These are phyloP conservation scores for Lantana camara DNA, from an alignment of 257 asterid genomes.

Conservation along the genomic window DNA sequence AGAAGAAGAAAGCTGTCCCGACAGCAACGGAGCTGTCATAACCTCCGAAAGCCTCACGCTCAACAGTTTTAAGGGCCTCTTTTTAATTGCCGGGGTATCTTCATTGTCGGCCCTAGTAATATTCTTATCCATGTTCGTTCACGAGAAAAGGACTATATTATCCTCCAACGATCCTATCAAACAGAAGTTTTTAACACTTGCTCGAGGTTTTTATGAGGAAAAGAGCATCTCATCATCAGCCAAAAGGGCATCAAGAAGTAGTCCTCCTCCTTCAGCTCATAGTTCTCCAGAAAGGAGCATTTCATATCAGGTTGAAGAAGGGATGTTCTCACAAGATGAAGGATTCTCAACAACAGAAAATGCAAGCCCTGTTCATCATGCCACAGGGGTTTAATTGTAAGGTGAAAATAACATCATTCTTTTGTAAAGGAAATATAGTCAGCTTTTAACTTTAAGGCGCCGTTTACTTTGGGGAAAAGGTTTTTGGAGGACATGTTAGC, in stretches of 20 bases:
- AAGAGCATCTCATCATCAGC: constrained; percentile 18
- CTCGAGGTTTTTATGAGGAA: constrained; percentile 36
- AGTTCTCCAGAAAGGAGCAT: constrained; percentile 24
- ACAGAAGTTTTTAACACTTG: constrained; percentile 39
- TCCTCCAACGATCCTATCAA: constrained; percentile 32
- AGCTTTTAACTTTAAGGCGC: too few relatives aligned
- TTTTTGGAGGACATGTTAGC: too few relatives aligned
- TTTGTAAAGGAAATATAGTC: neutral
- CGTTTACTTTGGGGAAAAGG: too few relatives aligned
- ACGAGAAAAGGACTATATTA: constrained; percentile 36
- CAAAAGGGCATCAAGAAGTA: neutral
- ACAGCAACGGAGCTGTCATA: neutral
- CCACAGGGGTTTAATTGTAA: neutral
- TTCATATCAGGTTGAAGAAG: constrained; percentile 19
- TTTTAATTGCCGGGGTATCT: constrained; percentile 41
- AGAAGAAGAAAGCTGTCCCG: constrained; percentile 23
- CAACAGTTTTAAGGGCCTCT: constrained; percentile 48
- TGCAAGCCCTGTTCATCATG: constrained; percentile 32
- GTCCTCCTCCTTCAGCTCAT: constrained; percentile 1
- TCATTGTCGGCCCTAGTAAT: constrained; percentile 39
- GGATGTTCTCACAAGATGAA: constrained; percentile 28
- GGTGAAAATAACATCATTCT: neutral
- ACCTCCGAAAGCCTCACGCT: constrained; percentile 30
- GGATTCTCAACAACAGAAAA: constrained; percentile 35
- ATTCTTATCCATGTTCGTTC: constrained; percentile 39